phyloP scores from a whole-genome alignment of 768 basidiomycete genomes.

The Sarcodon aspratus region DNA sequence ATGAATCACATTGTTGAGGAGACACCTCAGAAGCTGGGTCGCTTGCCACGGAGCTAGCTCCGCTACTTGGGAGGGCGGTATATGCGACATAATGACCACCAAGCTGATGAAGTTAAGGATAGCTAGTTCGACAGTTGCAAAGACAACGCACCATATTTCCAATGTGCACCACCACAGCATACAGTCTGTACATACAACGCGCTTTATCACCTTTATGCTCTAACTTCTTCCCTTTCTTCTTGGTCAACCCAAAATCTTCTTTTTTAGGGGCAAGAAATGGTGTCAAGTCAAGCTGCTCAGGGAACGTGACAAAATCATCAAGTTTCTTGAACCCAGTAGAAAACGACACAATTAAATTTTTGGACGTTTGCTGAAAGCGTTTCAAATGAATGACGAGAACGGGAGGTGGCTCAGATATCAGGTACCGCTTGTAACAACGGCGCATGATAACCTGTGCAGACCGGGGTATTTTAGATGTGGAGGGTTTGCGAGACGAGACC shows the following conservation, averaged over 20 bases:
- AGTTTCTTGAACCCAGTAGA: slow-evolving; percentile 76
- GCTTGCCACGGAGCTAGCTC: slow-evolving; percentile 3
- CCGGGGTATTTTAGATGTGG: slow-evolving; percentile 18
- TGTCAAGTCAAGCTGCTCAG: slow-evolving; percentile 71
- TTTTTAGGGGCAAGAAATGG: slow-evolving; percentile 80
- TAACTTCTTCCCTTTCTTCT: slow-evolving; percentile 13
- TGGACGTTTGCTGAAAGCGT: slow-evolving; percentile 80
- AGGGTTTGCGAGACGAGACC: background rate
- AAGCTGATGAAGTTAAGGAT: slow-evolving; percentile 30
- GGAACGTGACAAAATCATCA: slow-evolving; percentile 87
- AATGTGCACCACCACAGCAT: slow-evolving; percentile 79
- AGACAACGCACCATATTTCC: slow-evolving; percentile 63
- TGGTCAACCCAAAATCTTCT: slow-evolving; percentile 53
- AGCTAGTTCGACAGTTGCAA: background rate
- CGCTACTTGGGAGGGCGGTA: slow-evolving; percentile 46
- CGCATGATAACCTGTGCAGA: slow-evolving; percentile 62
- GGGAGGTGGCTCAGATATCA: slow-evolving; percentile 77
- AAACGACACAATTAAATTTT: slow-evolving; percentile 49
- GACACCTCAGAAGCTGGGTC: background rate
- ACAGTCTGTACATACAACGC: slow-evolving; percentile 55
- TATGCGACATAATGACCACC: slow-evolving; percentile 89
- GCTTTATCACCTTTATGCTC: slow-evolving; percentile 11
- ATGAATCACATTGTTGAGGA: no score
- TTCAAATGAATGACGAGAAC: slow-evolving; percentile 90
- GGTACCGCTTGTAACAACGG: slow-evolving; percentile 88